Conservation (phyloP, 2,329 filamentous ascomycete species). For the Penicillium sp. region DNA sequence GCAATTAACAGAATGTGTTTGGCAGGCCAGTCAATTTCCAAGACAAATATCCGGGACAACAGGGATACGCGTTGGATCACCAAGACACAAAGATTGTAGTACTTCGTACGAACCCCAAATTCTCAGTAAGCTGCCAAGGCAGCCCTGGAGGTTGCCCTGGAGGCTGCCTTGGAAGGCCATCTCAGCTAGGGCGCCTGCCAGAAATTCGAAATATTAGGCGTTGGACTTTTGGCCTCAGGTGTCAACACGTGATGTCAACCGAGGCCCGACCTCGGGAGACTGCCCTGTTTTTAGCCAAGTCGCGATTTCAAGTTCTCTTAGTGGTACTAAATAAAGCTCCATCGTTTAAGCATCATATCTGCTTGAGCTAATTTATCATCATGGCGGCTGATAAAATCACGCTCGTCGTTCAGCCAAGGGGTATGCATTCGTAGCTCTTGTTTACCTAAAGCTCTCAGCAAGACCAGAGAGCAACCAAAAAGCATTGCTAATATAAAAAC, state of each 20-base stretch:
- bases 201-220: not conserved
- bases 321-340: not conserved
- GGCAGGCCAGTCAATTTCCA: not conserved
- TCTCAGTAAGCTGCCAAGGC: not conserved
- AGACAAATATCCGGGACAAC: not conserved
- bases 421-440: conserved; percentile 28
- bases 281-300: conserved; percentile 4
- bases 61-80: not conserved
- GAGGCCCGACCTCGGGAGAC: conserved; percentile 11
- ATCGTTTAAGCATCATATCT: conserved; percentile 1
- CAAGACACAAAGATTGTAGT: not conserved
- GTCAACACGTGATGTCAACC: conserved; percentile 20
- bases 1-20: not conserved
- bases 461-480: not conserved
- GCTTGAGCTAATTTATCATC: conserved; percentile 23
- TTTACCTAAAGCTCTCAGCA: not conserved
- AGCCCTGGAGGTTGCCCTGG: too few relatives aligned
- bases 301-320: conserved; percentile 2
- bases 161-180: not conserved
- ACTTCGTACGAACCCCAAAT: not conserved
- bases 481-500: conserved; percentile 14
- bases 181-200: too few relatives aligned
- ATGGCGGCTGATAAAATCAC: conserved; percentile 33
- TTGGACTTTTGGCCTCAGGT: conserved; percentile 14
- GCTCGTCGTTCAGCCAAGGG: conserved; percentile 42